phyloP scores from a whole-genome alignment of 768 basidiomycete species.

The Pisolithus albus region DNA sequence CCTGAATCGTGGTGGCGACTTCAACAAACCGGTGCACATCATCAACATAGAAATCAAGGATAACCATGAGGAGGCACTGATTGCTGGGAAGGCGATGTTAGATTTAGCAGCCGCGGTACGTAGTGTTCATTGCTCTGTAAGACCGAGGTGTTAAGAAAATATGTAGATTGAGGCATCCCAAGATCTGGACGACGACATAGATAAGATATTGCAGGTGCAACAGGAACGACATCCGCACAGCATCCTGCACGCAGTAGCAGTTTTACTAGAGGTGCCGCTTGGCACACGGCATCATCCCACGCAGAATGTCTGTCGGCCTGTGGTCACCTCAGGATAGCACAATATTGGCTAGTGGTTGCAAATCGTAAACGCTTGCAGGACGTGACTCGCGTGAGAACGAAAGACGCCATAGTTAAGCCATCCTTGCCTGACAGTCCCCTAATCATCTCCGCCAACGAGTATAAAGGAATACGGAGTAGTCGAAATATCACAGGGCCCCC shows the following conservation, averaged over 20 bases:
- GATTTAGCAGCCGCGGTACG: constrained; percentile 86
- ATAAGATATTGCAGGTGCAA: constrained; percentile 75
- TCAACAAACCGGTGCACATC: constrained; percentile 89
- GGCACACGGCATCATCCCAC: constrained; percentile 12
- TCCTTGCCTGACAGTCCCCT: constrained; percentile 6
- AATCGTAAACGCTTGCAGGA: not conserved
- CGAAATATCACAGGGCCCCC: too few species aligned
- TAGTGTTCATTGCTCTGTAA: constrained; percentile 9
- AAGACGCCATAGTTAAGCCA: constrained; percentile 47
- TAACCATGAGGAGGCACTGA: constrained; percentile 95
- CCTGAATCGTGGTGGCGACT: constrained; percentile 80
- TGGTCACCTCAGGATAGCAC: not conserved
- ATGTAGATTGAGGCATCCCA: constrained; percentile 23
- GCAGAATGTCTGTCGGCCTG: not conserved
- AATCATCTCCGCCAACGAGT: constrained; percentile 6
- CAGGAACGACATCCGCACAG: constrained; percentile 89
- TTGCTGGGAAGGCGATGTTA: constrained; percentile 92
- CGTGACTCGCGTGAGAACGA: constrained; percentile 47
- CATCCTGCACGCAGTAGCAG: constrained; percentile 82
- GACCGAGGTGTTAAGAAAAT: not conserved
- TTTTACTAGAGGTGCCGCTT: constrained; percentile 56
- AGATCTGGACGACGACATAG: constrained; percentile 91
- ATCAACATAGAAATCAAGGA: constrained; percentile 99
- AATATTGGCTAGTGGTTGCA: not conserved
- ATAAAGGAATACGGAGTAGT: constrained; percentile 2